phyloP scores from a whole-genome alignment of 2,329 filamentous ascomycete genomes.

The Trichoderma sp. region DNA sequence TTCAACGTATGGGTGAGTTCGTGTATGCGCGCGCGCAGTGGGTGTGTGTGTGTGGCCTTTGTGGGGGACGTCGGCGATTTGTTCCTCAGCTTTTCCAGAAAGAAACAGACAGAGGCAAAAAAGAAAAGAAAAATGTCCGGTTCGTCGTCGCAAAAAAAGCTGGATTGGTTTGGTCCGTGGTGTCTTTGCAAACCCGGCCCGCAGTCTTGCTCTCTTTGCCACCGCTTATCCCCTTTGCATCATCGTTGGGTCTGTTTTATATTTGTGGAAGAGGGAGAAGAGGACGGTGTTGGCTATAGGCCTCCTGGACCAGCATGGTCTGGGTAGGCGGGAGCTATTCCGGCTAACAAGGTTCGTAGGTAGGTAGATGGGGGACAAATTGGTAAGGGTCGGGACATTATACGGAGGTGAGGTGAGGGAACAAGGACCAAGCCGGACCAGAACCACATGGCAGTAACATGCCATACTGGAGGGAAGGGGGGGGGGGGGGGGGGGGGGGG shows the following conservation, averaged over 20 bases:
- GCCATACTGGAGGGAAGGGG: neutral
- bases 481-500: neutral
- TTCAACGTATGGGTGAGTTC: neutral
- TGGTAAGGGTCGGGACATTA: slow-evolving; percentile 9
- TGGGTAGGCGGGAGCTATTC: slow-evolving; percentile 4
- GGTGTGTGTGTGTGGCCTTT: neutral
- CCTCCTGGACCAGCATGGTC: slow-evolving; percentile 15
- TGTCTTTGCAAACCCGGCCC: neutral
- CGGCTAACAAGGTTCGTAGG: slow-evolving; percentile 11
- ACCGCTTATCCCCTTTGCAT: slow-evolving; percentile 18
- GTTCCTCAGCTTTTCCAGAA: neutral
- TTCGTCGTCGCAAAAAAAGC: neutral
- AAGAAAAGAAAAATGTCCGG: neutral
- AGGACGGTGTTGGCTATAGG: slow-evolving; percentile 10
- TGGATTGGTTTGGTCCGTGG: neutral
- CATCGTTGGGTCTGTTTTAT: slow-evolving; percentile 15
- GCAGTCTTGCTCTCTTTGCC: slow-evolving; percentile 15
- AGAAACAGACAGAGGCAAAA: neutral
- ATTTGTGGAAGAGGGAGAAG: slow-evolving; percentile 12
- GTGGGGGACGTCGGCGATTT: neutral
- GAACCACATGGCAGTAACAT: slow-evolving; percentile 14
- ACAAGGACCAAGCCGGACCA: neutral
- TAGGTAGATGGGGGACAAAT: neutral
- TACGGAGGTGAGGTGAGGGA: slow-evolving; percentile 9
- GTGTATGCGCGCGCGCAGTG: neutral